These are phyloP conservation scores for Euryodendron excelsum DNA, from an alignment of 148 eudicot genomes.

Conservation along the genomic window DNA sequence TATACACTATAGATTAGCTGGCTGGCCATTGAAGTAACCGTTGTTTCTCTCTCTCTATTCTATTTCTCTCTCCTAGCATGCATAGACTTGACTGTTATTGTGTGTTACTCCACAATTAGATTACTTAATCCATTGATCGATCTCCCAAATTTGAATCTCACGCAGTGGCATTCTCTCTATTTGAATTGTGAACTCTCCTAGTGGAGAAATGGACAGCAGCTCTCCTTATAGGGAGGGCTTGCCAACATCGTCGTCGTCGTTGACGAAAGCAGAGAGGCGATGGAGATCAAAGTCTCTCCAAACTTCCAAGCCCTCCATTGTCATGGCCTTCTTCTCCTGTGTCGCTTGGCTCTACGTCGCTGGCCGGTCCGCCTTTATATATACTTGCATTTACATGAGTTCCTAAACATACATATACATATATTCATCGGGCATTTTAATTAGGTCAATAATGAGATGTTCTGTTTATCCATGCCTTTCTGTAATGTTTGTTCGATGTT, in stretches of 20 bases:
- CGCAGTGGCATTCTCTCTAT: background rate
- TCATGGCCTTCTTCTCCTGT: constrained; percentile 82
- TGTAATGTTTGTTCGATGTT: too few relatives aligned
- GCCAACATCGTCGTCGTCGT: constrained; percentile 43
- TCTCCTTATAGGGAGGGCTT: constrained; percentile 34
- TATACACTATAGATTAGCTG: too few relatives aligned
- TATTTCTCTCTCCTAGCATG: too few relatives aligned
- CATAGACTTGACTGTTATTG: too few relatives aligned
- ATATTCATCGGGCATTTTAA: background rate
- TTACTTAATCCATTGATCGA: background rate
- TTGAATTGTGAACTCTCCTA: background rate
- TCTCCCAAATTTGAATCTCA: background rate
- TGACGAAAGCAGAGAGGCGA: constrained; percentile 44
- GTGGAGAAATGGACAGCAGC: constrained; percentile 18
- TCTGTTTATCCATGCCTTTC: background rate
- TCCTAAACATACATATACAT: background rate
- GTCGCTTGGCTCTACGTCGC: constrained; percentile 95
- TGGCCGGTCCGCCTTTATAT: constrained; percentile 52
- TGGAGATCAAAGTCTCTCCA: constrained; percentile 32
- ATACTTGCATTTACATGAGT: too few relatives aligned
- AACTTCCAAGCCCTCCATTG: constrained; percentile 47
- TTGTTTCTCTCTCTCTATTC: too few relatives aligned
- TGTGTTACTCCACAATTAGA: background rate
- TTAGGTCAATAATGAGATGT: background rate
- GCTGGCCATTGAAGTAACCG: too few relatives aligned